Conservation (phyloP, 2,329 filamentous ascomycete species). For the Passalora sequoiae region DNA sequence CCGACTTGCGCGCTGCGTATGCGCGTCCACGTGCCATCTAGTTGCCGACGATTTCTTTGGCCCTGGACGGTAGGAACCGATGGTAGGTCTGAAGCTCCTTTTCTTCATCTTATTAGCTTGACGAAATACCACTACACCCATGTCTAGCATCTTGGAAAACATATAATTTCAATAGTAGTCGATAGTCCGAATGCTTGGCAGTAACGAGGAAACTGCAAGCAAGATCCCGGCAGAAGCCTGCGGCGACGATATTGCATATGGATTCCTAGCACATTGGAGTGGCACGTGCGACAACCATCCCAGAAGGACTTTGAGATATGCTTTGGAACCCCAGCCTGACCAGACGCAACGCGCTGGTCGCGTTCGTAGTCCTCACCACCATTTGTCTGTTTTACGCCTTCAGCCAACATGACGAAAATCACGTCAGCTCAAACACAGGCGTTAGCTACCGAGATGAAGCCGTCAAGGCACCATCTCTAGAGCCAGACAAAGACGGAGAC, state of each 20-base stretch:
- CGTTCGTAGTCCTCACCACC: not conserved
- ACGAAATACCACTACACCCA: not conserved
- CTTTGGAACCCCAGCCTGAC: not conserved
- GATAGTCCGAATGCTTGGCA: too few species aligned
- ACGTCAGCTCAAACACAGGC: not conserved
- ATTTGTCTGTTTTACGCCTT: not conserved
- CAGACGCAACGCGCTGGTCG: constrained; percentile 4
- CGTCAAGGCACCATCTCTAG: not conserved
- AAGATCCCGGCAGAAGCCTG: not conserved
- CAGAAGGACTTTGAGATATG: not conserved
- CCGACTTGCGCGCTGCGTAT: not conserved
- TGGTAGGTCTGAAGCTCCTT: not conserved
- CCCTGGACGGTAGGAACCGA: not conserved
- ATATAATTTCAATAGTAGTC: not conserved
- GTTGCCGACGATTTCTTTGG: not conserved
- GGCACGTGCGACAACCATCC: not conserved
- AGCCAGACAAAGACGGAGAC: not conserved
- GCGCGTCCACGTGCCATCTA: not conserved
- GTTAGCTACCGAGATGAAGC: not conserved
- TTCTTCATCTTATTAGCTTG: not conserved
- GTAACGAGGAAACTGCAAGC: not conserved
- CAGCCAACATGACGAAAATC: not conserved
- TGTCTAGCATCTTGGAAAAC: not conserved
- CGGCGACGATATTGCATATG: not conserved
- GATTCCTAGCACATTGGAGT: not conserved